Conservation (phyloP, 2,329 filamentous ascomycete genomes). For the Penicillium oxalicum region DNA sequence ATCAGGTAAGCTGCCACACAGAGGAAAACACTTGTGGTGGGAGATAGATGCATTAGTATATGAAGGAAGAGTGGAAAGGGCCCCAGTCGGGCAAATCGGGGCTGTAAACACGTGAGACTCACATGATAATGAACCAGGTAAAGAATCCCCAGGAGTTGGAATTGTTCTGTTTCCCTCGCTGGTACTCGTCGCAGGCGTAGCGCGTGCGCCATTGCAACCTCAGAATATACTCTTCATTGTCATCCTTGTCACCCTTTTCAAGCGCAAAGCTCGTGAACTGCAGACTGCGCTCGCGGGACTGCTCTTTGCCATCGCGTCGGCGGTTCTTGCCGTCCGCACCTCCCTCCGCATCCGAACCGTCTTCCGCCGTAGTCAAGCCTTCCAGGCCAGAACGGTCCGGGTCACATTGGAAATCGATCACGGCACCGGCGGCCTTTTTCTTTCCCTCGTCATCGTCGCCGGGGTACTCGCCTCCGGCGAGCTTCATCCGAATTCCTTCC, state of each 20-base stretch:
- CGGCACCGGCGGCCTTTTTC: constrained; percentile 56
- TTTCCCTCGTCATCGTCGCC: constrained; percentile 46
- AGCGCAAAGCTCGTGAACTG: constrained; percentile 68
- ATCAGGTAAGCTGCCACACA: constrained; percentile 84
- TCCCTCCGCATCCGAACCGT: constrained; percentile 14
- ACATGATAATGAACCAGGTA: constrained; percentile 95
- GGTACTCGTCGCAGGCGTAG: constrained; percentile 67
- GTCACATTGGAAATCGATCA: constrained; percentile 84
- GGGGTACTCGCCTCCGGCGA: constrained; percentile 55
- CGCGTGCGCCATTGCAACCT: constrained; percentile 81
- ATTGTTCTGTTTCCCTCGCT: constrained; percentile 41
- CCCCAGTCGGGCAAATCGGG: background rate
- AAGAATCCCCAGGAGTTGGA: constrained; percentile 82
- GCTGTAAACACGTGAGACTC: constrained; percentile 37
- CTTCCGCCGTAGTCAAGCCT: constrained; percentile 28
- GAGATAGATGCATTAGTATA: background rate
- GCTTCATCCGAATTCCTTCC: constrained; percentile 65
- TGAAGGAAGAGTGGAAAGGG: background rate
- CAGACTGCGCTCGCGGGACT: constrained; percentile 52
- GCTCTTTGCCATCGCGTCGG: constrained; percentile 17
- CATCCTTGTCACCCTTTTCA: constrained; percentile 29
- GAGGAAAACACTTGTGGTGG: constrained; percentile 65
- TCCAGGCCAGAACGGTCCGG: constrained; percentile 66
- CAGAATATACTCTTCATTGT: constrained; percentile 57
- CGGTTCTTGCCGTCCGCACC: constrained; percentile 22